Base-by-base conservation (phyloP, 176 grass and related monocot species). In the Oropetium thomaeum region DNA sequence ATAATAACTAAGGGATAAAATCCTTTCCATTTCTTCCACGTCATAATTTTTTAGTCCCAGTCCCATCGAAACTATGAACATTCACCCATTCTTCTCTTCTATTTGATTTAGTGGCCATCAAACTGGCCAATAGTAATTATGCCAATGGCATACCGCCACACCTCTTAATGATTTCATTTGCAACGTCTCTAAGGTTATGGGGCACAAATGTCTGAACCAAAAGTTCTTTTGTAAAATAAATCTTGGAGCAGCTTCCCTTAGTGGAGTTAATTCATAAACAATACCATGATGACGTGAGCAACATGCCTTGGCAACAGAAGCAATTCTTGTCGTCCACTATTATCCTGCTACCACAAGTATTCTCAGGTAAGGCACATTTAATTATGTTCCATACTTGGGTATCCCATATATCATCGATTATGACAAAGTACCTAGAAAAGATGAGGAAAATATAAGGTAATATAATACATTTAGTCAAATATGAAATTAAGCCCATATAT, bases 1-100 rank as follows among this genome's bases (percentile, higher is more conserved):
- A 54, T 8, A 55, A 48, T 82, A 82, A 40, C 80, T 82, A 8
- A 75, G 48, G n/a, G 70, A 65, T 30, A 82, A 65, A 74, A 82
- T 74, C 34, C 27, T 70, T 49, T 51, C 34, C 42, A 74, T 72
- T 52, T 33, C 69, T 29, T 65, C 41, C 1, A 9, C 15, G 11
- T 26, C 1, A 5, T 31, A 53, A 82, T 55, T 52, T 62, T 43
- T 33, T 22, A 74, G 25, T 30, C 71, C 80, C 6, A 47, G 63
- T 42, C 62, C 67, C 64, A 82, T 52, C 2, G 70, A 82, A n/a
- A 42, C 42, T 65, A 26, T 58, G 45, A 6, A 82, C 29, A 20
- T 23, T 29, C 4, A 63, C 5, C 80, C 69, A 75, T 17, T 75
- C 59, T 63, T 74, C 80, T 38, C 33, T 65, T 12, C 25, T 75